Percentiles rank a stretch among this genome's conserved stretches.
phyloP scores from a whole-genome alignment of 176 grass and related monocot genomes.

The Cenchrus purpureus region DNA sequence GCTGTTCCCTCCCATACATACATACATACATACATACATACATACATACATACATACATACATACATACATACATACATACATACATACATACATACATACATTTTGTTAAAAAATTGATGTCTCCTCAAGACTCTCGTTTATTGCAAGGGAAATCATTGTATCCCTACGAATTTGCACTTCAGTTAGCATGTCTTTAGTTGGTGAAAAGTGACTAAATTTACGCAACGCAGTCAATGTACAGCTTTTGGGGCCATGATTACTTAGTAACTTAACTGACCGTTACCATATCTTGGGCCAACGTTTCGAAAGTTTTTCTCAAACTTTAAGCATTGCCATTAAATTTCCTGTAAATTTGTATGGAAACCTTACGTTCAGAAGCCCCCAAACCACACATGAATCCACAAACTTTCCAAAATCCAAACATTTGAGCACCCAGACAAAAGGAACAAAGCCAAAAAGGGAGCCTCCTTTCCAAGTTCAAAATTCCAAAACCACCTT shows the following conservation, averaged over 20 bases:
- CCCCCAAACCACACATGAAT: neutral
- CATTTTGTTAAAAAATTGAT: too few relatives aligned
- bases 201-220: too few relatives aligned
- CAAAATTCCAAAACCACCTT: conserved; percentile 41
- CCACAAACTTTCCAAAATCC: neutral
- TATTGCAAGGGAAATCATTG: neutral
- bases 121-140: too few relatives aligned
- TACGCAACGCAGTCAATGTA: neutral
- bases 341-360: neutral
- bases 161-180: neutral
- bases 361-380: neutral
- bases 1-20: too few relatives aligned
- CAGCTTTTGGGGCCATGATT: neutral
- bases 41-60: too few relatives aligned
- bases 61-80: too few relatives aligned
- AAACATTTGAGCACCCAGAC: neutral
- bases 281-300: neutral
- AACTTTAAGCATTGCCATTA: neutral
- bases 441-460: conserved; percentile 14
- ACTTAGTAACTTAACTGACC: neutral
- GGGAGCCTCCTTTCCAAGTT: conserved; percentile 14
- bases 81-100: too few relatives aligned
- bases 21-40: too few relatives aligned
- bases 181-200: too few relatives aligned
- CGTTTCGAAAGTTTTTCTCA: neutral